A percentile compares a stretch with the other conserved stretches of the same genome.
Conservation (phyloP, 2,329 filamentous ascomycete genomes). For the Apiospora saccharicola region DNA sequence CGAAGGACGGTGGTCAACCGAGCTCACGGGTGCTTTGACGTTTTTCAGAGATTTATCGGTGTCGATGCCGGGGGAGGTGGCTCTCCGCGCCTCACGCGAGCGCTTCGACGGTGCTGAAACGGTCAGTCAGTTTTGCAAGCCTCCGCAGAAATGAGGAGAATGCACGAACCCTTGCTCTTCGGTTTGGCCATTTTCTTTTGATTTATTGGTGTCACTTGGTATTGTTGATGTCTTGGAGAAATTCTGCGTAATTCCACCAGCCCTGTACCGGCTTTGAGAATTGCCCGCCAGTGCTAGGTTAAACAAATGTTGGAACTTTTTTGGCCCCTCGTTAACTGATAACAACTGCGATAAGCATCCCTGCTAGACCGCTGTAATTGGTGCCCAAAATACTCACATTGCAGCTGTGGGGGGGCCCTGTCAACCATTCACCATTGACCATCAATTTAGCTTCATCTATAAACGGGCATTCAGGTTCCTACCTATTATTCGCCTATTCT, state of each 20-base stretch:
- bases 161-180: constrained; percentile 40
- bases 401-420: not conserved
- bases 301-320: constrained; percentile 25
- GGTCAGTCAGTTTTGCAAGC: constrained; percentile 24
- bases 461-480: not conserved
- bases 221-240: constrained; percentile 15
- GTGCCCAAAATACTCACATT: not conserved
- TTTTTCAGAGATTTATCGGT: constrained; percentile 76
- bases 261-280: not conserved
- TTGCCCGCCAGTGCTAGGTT: not conserved
- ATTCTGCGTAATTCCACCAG: not conserved
- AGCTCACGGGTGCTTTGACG: constrained; percentile 57
- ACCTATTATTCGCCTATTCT: not conserved
- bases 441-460: constrained; percentile 9
- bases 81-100: constrained; percentile 78
- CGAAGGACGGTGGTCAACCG: constrained; percentile 64
- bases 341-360: constrained; percentile 26
- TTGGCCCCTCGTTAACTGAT: constrained; percentile 24
- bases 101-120: constrained; percentile 67
- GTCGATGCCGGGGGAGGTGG: constrained; percentile 73
- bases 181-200: constrained; percentile 44
- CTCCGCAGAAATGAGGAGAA: not conserved
- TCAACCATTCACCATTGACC: constrained; percentile 13
- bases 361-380: not conserved
- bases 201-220: constrained; percentile 14